A percentile compares a stretch with the other conserved stretches of the same genome.
Conservation (phyloP, 2,329 filamentous ascomycete species). For the Daldinia eschscholtzii region DNA sequence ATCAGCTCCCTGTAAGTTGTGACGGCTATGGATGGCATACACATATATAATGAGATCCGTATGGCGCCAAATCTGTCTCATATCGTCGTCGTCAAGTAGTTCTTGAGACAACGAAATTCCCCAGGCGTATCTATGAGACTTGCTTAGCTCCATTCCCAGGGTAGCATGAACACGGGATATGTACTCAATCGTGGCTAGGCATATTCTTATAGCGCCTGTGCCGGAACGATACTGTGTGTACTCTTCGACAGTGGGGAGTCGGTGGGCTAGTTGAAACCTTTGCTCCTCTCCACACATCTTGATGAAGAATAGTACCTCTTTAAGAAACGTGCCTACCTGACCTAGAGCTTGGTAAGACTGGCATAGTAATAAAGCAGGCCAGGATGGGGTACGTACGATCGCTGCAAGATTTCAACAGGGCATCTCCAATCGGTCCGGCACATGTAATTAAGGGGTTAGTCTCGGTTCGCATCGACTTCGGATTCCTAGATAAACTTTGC, state of each 20-base stretch:
- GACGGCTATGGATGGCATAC: slow-evolving; percentile 7
- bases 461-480: not conserved
- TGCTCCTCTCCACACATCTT: slow-evolving; percentile 38
- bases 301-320: slow-evolving; percentile 31
- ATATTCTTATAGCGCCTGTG: slow-evolving; percentile 26
- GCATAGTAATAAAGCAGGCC: not conserved
- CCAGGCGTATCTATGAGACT: slow-evolving; percentile 24
- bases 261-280: not conserved
- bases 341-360: slow-evolving; percentile 12
- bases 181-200: slow-evolving; percentile 33
- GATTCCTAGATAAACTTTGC: slow-evolving; percentile 19
- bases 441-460: slow-evolving; percentile 23
- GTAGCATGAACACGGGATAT: not conserved
- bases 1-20: not conserved
- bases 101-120: slow-evolving; percentile 23
- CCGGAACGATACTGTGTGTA: slow-evolving; percentile 27
- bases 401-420: slow-evolving; percentile 22
- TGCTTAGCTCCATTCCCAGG: not conserved
- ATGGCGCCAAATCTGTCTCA: slow-evolving; percentile 37
- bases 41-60: slow-evolving; percentile 28
- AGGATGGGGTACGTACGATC: slow-evolving; percentile 19
- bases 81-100: slow-evolving; percentile 25
- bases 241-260: slow-evolving; percentile 34
- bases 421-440: slow-evolving; percentile 29
- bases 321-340: slow-evolving; percentile 23